These are phyloP conservation scores for Umbellularia californica DNA, from an alignment of 164 flowering plant species.

Conservation along the genomic window DNA sequence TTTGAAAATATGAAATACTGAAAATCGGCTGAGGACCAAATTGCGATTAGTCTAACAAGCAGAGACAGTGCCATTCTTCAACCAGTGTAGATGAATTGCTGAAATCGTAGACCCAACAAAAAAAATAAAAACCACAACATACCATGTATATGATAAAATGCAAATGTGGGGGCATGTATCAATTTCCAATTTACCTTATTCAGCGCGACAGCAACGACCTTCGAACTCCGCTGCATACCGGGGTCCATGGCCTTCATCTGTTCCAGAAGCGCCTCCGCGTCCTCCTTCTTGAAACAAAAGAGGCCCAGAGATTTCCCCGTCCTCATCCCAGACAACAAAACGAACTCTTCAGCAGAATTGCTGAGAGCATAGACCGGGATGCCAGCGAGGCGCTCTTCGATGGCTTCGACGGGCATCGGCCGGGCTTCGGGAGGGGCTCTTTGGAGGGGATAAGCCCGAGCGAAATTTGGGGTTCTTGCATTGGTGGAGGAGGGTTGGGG, in stretches of 20 bases:
- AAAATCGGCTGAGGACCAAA: too few species aligned
- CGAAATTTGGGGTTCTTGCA: constrained; percentile 30
- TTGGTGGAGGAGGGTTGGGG: neutral
- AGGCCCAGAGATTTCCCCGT: constrained; percentile 56
- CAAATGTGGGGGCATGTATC: neutral
- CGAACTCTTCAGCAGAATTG: constrained; percentile 67
- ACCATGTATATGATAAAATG: neutral
- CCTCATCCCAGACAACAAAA: constrained; percentile 60
- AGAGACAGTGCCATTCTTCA: too few species aligned
- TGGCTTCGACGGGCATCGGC: constrained; percentile 35
- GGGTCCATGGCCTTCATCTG: constrained; percentile 72
- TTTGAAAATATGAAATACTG: too few species aligned
- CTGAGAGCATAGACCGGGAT: constrained; percentile 76
- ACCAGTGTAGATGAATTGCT: neutral
- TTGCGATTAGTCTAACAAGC: too few species aligned
- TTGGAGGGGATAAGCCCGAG: constrained; percentile 21
- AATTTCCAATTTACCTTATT: constrained; percentile 50
- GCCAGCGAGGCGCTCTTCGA: constrained; percentile 78
- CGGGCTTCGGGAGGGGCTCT: constrained; percentile 7
- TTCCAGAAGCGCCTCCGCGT: constrained; percentile 67
- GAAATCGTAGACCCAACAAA: too few species aligned
- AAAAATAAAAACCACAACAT: too few species aligned
- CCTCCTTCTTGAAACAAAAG: constrained; percentile 70
- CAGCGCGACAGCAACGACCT: constrained; percentile 75
- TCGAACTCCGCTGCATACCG: constrained; percentile 49